Percentiles rank a stretch among this genome's conserved stretches.
phyloP scores from a whole-genome alignment of 148 eudicot genomes.

The Chenopodium quinoa region DNA sequence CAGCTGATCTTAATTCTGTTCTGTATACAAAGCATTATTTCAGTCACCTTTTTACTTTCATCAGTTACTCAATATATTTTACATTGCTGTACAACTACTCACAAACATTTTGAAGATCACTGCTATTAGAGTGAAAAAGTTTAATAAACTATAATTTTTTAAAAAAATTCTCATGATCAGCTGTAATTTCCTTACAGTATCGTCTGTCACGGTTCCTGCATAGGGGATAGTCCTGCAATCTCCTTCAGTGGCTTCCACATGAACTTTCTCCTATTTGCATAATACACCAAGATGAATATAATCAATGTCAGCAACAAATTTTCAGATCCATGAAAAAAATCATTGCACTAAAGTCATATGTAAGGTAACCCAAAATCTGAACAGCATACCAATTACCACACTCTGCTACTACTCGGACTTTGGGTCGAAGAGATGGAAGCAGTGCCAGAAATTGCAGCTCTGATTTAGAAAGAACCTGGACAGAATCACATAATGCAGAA shows the following conservation, averaged over 20 bases:
- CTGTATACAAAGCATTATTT: neutral
- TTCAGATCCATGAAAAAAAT: neutral
- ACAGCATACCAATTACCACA: conserved; percentile 83
- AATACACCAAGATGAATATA: conserved; percentile 10
- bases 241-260: conserved; percentile 92
- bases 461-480: conserved; percentile 74
- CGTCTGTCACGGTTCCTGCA: conserved; percentile 31
- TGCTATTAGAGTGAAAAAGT: neutral
- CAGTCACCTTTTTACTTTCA: neutral
- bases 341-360: neutral
- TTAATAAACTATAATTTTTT: neutral
- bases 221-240: conserved; percentile 54
- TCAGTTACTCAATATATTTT: neutral
- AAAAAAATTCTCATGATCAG: neutral
- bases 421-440: conserved; percentile 86
- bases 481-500: conserved; percentile 1
- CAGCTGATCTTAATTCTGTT: neutral
- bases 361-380: neutral
- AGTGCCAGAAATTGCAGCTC: conserved; percentile 87
- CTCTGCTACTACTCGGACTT: conserved; percentile 90
- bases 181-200: neutral
- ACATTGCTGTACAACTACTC: conserved; percentile 15
- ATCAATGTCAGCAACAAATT: neutral
- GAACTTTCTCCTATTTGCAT: conserved; percentile 68
- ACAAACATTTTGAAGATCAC: neutral